Evolutionary conservation across 768 basidiomycete species (phyloP).

Genomic region (Terana coerulea): DNA sequence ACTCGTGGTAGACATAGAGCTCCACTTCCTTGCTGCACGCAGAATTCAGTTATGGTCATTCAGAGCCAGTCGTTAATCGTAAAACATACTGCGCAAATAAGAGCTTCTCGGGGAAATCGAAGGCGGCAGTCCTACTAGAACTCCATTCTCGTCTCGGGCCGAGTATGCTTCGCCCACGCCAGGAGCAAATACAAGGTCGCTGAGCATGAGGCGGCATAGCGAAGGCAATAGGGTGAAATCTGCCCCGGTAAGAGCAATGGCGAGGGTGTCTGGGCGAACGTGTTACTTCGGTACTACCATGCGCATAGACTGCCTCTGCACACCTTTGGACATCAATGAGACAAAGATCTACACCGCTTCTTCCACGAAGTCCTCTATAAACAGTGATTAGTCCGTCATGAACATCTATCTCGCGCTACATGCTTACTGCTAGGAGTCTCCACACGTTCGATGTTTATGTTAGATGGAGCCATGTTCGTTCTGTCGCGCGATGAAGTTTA

Average conservation of each 20-base stretch:
- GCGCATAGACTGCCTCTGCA: background rate
- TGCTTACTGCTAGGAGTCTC: background rate
- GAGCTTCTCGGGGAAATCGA: background rate
- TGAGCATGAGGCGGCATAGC: background rate
- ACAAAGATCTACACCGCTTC: background rate
- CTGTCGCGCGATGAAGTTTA: too few species aligned
- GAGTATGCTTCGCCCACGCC: background rate
- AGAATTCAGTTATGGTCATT: too few species aligned
- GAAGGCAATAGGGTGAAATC: background rate
- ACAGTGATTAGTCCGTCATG: background rate
- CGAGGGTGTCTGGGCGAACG: background rate
- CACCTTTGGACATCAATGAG: background rate
- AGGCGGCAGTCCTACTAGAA: background rate
- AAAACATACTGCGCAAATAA: background rate
- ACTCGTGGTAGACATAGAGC: too few species aligned
- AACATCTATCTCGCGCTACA: background rate
- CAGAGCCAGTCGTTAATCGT: too few species aligned
- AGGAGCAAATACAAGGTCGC: background rate
- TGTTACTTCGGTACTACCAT: too few species aligned
- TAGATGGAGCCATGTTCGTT: too few species aligned
- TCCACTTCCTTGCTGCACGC: too few species aligned
- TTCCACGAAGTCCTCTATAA: background rate
- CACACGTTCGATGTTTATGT: background rate
- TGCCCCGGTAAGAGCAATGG: background rate
- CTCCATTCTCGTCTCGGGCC: background rate